Conservation (phyloP, 2,329 filamentous ascomycete genomes). For the Ophiostoma ulmi region DNA sequence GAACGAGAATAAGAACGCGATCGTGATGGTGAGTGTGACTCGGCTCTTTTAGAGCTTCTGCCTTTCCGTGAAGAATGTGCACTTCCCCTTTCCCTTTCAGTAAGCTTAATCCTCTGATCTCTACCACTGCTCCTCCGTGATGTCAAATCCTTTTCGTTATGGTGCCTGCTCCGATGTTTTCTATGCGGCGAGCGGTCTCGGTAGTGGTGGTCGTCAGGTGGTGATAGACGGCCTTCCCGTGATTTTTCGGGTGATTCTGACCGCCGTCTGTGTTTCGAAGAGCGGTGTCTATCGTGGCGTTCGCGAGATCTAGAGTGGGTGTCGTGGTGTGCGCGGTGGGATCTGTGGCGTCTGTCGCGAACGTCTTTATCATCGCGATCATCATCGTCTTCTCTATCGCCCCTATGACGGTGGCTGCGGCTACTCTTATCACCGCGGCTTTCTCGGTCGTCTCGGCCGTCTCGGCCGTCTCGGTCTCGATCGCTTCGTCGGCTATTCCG, state of each 20-base stretch:
- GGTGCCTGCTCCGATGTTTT: not conserved
- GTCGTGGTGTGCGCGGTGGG: not conserved
- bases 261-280: slow-evolving; percentile 15
- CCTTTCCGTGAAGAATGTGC: not conserved
- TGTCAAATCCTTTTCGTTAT: not conserved
- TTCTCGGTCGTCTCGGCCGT: not conserved
- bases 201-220: not conserved
- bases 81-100: not conserved
- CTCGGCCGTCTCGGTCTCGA: not conserved
- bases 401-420: not conserved
- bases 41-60: not conserved
- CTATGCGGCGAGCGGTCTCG: slow-evolving; percentile 2
- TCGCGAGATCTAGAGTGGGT: slow-evolving; percentile 4
- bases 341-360: not conserved
- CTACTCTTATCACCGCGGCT: not conserved
- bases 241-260: slow-evolving; percentile 2
- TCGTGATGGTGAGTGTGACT: not conserved
- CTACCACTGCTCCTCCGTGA: not conserved
- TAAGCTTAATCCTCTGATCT: not conserved
- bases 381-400: not conserved
- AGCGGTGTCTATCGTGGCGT: not conserved
- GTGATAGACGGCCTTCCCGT: not conserved
- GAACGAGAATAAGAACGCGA: not conserved
- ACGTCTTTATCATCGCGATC: not conserved
- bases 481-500: not conserved